Conservation (phyloP, 2,329 filamentous ascomycete species). For the Arthrobotrys pseudoclavata region DNA sequence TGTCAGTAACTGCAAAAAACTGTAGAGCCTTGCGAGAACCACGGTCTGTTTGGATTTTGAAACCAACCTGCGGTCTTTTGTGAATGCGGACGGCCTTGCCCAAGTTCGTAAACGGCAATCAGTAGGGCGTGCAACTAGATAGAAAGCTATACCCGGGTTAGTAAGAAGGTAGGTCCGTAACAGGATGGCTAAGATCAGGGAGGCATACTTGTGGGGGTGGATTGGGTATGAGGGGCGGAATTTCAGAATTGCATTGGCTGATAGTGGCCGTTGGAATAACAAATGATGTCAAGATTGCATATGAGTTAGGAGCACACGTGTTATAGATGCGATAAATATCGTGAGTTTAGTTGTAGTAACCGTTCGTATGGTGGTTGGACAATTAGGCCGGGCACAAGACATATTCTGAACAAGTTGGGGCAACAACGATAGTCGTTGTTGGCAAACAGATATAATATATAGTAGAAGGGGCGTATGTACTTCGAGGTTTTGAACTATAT, state of each 20-base stretch:
- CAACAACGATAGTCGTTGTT: conserved; percentile 42
- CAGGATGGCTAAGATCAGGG: neutral
- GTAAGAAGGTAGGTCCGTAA: neutral
- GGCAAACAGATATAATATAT: conserved; percentile 50
- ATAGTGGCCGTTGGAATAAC: conserved; percentile 44
- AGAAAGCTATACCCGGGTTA: conserved; percentile 31
- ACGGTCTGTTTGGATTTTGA: neutral
- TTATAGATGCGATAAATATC: conserved; percentile 46
- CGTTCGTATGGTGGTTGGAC: conserved; percentile 7
- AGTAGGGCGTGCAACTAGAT: conserved; percentile 23
- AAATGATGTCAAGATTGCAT: conserved; percentile 42
- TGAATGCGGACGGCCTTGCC: conserved; percentile 22
- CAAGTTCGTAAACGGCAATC: conserved; percentile 37
- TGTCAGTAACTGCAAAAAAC: conserved; percentile 2
- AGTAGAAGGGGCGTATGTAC: conserved; percentile 36
- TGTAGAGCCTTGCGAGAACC: neutral
- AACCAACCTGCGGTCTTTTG: conserved; percentile 19
- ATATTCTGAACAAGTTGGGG: conserved; percentile 52
- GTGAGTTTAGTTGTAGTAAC: conserved; percentile 45
- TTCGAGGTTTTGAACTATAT: conserved; percentile 1
- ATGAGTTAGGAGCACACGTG: conserved; percentile 43
- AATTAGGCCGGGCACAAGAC: conserved; percentile 44
- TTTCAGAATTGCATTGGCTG: conserved; percentile 26
- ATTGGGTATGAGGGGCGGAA: neutral
- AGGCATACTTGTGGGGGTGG: conserved; percentile 5